These are phyloP conservation scores for Cadophora gregata DNA, from an alignment of 2,329 filamentous ascomycete species.

Conservation along the genomic window DNA sequence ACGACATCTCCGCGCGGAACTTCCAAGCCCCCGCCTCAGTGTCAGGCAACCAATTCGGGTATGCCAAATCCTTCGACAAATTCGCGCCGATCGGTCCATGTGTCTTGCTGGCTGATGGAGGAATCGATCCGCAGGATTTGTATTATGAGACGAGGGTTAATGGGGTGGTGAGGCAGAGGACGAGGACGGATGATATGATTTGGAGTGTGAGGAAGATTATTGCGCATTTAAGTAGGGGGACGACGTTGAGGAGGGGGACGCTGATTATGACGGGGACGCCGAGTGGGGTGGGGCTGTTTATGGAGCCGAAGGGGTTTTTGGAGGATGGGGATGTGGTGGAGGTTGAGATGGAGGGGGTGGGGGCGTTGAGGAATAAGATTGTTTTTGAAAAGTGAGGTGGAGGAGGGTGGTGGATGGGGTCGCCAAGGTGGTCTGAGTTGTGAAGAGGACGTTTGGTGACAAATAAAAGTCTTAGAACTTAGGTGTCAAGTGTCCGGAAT, in stretches of 20 bases:
- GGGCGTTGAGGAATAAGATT: constrained; percentile 42
- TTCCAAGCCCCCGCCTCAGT: constrained; percentile 42
- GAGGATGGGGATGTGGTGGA: constrained; percentile 46
- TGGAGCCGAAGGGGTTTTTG: constrained; percentile 43
- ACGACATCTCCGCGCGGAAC: constrained; percentile 51
- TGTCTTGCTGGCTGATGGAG: constrained; percentile 43
- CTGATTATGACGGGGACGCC: constrained; percentile 58
- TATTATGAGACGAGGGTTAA: constrained; percentile 50
- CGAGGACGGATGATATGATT: constrained; percentile 54
- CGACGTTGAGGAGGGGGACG: constrained; percentile 53
- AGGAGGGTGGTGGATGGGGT: not conserved
- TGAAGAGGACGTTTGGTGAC: no score
- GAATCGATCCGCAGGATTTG: constrained; percentile 26
- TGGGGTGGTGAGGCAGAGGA: constrained; percentile 51
- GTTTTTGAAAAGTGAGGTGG: constrained; percentile 15
- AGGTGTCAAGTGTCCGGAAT: no score
- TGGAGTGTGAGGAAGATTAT: constrained; percentile 50
- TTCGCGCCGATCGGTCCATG: constrained; percentile 52
- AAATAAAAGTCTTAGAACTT: no score
- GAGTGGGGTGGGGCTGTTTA: constrained; percentile 47
- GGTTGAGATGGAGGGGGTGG: constrained; percentile 42
- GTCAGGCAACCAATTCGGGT: constrained; percentile 52
- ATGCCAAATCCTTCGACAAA: constrained; percentile 52
- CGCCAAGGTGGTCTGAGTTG: no score
- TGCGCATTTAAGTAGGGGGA: constrained; percentile 49